Evolutionary conservation across 345 rosid genomes (phyloP).

Genomic region (Cardamine occulta): DNA sequence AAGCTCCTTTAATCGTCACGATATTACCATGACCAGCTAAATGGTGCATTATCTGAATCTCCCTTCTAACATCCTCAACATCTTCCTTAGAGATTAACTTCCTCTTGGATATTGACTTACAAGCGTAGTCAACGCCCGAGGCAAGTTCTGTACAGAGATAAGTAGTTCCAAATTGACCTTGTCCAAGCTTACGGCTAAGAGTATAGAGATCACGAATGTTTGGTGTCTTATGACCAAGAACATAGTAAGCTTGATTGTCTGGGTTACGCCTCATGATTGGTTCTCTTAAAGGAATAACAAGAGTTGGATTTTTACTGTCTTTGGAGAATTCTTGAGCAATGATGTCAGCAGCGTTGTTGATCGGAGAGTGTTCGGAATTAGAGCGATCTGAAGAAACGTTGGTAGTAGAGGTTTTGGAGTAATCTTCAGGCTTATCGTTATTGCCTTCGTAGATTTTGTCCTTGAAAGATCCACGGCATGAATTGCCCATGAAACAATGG

Average conservation of each 20-base stretch:
- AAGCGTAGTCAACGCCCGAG: conserved; percentile 73
- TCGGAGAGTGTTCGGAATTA: conserved; percentile 52
- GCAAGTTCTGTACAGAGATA: conserved; percentile 73
- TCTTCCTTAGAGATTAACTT: conserved; percentile 94
- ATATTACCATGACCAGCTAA: conserved; percentile 92
- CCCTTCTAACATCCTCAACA: conserved; percentile 94
- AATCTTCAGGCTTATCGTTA: conserved; percentile 65
- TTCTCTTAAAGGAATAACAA: conserved; percentile 53
- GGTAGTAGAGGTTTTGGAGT: conserved; percentile 41
- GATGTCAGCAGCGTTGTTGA: conserved; percentile 29
- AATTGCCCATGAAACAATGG: conserved; percentile 95
- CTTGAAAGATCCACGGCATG: conserved; percentile 93
- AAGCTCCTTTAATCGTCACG: conserved; percentile 95
- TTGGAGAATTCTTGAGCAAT: conserved; percentile 44
- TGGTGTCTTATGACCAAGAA: conserved; percentile 86
- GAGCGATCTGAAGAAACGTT: conserved; percentile 40
- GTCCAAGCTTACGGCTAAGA: conserved; percentile 88
- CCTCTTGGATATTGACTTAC: conserved; percentile 96
- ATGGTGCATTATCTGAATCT: conserved; percentile 99
- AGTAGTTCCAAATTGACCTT: conserved; percentile 97
- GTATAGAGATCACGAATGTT: conserved; percentile 80
- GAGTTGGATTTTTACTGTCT: conserved; percentile 36
- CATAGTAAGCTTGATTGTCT: conserved; percentile 77
- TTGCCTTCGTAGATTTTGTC: conserved; percentile 66
- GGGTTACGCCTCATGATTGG: conserved; percentile 58